A percentile compares a stretch with the other conserved stretches of the same genome.
These are phyloP conservation scores for Gymnopilus junonius DNA, from an alignment of 768 basidiomycete species.

Conservation along the genomic window DNA sequence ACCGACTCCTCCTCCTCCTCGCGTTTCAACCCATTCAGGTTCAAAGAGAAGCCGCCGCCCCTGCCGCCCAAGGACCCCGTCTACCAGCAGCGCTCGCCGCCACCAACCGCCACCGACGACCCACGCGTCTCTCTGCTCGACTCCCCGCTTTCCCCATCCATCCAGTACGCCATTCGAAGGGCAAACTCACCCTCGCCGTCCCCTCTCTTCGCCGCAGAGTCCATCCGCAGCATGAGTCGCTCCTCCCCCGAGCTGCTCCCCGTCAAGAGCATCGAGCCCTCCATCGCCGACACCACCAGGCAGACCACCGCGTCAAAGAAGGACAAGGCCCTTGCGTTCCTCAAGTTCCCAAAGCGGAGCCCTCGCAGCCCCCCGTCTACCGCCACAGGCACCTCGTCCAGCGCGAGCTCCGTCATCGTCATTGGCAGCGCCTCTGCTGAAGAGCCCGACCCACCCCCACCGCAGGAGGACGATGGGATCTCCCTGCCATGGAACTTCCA, in stretches of 20 bases:
- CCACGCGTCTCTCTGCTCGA: conserved; percentile 37
- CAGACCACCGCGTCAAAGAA: conserved; percentile 26
- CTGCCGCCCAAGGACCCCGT: conserved; percentile 69
- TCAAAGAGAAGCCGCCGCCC: conserved; percentile 47
- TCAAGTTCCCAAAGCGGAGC: conserved; percentile 45
- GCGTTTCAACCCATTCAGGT: conserved; percentile 24
- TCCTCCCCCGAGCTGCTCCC: conserved; percentile 36
- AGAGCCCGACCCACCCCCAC: conserved; percentile 28
- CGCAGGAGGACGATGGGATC: conserved; percentile 61
- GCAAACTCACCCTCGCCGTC: conserved; percentile 38
- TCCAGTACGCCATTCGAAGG: conserved; percentile 37
- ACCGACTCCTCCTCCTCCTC: conserved; percentile 5
- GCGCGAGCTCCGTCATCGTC: conserved; percentile 11
- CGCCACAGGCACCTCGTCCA: not conserved
- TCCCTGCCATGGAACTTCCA: conserved; percentile 79
- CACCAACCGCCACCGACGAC: conserved; percentile 45
- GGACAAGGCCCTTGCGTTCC: conserved; percentile 44
- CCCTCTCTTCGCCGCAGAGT: conserved; percentile 23
- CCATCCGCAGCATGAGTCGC: not conserved
- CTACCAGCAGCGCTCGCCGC: conserved; percentile 54
- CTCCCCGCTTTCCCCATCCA: conserved; percentile 44
- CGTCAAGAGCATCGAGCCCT: conserved; percentile 22
- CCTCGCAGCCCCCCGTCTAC: conserved; percentile 33
- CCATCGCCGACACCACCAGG: conserved; percentile 26
- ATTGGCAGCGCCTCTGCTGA: conserved; percentile 9